Evolutionary conservation across 768 basidiomycete genomes (phyloP).

Genomic region (Suillus occidentalis): DNA sequence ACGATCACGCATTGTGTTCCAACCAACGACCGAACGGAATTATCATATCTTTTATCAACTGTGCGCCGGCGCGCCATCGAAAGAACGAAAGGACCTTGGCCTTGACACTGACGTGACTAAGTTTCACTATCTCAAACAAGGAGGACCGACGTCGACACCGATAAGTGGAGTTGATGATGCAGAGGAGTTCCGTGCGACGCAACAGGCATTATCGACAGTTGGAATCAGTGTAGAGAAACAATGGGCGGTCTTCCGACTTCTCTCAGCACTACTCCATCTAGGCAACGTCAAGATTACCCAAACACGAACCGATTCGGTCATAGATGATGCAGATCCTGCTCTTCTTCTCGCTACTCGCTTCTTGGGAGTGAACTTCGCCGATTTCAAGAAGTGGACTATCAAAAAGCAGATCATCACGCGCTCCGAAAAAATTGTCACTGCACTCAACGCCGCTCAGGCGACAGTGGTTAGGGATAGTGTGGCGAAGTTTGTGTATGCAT

Average conservation of each 20-base stretch:
- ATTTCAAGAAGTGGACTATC: conserved; percentile 98
- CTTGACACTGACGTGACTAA: conserved; percentile 82
- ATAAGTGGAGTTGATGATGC: conserved; percentile 94
- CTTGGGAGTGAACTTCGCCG: conserved; percentile 83
- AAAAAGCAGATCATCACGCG: conserved; percentile 97
- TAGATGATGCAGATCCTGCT: conserved; percentile 82
- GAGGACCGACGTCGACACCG: conserved; percentile 82
- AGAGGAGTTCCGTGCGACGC: conserved; percentile 92
- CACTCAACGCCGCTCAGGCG: conserved; percentile 84
- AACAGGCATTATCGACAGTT: conserved; percentile 93
- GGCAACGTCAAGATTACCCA: conserved; percentile 94
- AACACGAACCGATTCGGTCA: conserved; percentile 74
- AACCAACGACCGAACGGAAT: conserved; percentile 95
- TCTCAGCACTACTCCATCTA: conserved; percentile 93
- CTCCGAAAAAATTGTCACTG: conserved; percentile 91
- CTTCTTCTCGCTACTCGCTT: conserved; percentile 83
- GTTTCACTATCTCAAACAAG: conserved; percentile 92
- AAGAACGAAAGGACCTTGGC: conserved; percentile 94
- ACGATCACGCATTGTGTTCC: conserved; percentile 96
- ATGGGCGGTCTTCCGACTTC: conserved; percentile 94
- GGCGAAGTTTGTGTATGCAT: conserved; percentile 98
- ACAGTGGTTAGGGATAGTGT: conserved; percentile 94
- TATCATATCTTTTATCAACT: conserved; percentile 99
- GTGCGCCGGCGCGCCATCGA: conserved; percentile 93
- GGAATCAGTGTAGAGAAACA: conserved; percentile 98